Conservation (phyloP, 441 rosid genomes). For the Erysimum pusillum region DNA sequence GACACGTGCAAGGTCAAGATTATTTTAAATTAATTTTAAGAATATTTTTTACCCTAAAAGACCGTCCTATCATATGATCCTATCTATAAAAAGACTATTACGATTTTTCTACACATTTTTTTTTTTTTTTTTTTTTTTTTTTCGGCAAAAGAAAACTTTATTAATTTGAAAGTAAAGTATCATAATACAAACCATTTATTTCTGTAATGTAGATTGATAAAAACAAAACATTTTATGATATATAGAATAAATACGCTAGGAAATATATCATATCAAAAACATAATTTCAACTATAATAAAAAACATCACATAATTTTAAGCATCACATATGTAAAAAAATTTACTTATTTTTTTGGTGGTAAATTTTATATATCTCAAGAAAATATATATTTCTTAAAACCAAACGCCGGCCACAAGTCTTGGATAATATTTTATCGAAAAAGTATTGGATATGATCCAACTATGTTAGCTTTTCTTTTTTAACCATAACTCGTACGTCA, state of each 20-base stretch:
- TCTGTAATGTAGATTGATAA: no score
- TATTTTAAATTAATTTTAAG: neutral
- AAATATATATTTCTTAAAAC: no score
- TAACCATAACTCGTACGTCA: conserved; percentile 26
- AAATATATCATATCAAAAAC: no score
- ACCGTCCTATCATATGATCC: conserved; percentile 31
- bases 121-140: no score
- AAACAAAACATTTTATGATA: no score
- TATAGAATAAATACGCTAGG: no score
- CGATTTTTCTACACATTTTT: neutral
- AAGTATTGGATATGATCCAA: conserved; percentile 29
- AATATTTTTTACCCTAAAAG: neutral
- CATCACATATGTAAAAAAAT: neutral
- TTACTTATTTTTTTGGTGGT: neutral
- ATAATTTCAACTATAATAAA: no score
- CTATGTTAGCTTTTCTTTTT: neutral
- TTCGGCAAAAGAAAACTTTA: no score
- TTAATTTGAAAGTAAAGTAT: no score
- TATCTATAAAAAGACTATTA: conserved; percentile 23
- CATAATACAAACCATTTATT: no score
- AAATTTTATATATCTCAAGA: no score
- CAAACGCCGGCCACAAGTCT: neutral
- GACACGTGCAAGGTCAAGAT: conserved; percentile 28
- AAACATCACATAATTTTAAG: no score
- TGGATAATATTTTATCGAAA: neutral